Conservation (phyloP, 768 basidiomycete species). For the Leccinum aurantiacum region DNA sequence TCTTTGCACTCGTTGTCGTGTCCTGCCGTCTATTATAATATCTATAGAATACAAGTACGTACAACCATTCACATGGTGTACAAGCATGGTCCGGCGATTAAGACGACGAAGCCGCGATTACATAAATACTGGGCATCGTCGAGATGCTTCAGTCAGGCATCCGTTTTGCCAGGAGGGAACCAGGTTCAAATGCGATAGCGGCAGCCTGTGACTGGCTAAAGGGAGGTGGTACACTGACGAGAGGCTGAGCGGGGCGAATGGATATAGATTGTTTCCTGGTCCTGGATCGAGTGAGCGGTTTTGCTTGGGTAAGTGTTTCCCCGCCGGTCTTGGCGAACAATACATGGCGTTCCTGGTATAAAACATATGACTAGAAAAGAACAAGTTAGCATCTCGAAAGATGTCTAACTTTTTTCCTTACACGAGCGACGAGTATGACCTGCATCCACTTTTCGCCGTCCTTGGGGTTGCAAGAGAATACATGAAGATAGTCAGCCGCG, state of each 20-base stretch:
- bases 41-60: constrained; percentile 25
- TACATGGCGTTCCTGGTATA: constrained; percentile 76
- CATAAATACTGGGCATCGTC: constrained; percentile 1
- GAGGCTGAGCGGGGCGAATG: constrained; percentile 44
- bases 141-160: constrained; percentile 5
- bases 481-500: constrained; percentile 82
- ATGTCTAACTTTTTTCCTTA: constrained; percentile 37
- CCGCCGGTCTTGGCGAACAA: constrained; percentile 35
- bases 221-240: constrained; percentile 48
- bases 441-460: constrained; percentile 81
- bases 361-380: constrained; percentile 67
- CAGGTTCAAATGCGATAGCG: constrained; percentile 64
- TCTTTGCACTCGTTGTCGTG: neutral
- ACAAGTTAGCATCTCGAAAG: constrained; percentile 6
- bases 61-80: constrained; percentile 19
- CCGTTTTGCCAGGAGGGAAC: constrained; percentile 66
- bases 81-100: constrained; percentile 8
- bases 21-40: constrained; percentile 20
- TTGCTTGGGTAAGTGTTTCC: constrained; percentile 28
- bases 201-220: constrained; percentile 30
- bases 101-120: constrained; percentile 4
- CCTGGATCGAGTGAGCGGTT: constrained; percentile 37
- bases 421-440: constrained; percentile 77
- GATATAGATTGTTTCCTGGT: constrained; percentile 38
- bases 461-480: constrained; percentile 73